These are phyloP conservation scores for Xylaria palmicola DNA, from an alignment of 495 filamentous ascomycete species.

Conservation along the genomic window DNA sequence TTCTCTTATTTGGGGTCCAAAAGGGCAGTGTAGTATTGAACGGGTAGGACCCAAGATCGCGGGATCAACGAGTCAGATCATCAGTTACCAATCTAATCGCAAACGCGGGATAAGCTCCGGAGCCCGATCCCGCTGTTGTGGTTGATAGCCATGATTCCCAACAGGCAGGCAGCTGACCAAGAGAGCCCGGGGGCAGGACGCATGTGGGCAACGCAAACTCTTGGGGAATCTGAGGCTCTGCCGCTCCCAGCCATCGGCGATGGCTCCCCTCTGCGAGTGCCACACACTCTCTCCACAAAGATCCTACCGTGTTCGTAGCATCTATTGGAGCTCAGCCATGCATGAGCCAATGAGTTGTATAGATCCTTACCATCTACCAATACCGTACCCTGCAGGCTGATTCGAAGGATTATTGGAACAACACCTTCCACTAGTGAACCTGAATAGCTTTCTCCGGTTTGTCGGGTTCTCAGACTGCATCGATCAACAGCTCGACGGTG, in stretches of 20 bases:
- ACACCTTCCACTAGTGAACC: constrained; percentile 4
- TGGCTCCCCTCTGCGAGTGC: not conserved
- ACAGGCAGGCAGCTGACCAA: constrained; percentile 1
- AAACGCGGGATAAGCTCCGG: not conserved
- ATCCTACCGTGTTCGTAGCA: not conserved
- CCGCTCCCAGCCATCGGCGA: not conserved
- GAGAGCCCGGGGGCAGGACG: not conserved
- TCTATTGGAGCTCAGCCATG: constrained; percentile 7
- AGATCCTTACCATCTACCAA: constrained; percentile 2
- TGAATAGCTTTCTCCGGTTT: not conserved
- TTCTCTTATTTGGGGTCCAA: constrained; percentile 6
- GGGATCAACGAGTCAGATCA: constrained; percentile 1
- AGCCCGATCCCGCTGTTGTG: not conserved
- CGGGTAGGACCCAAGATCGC: constrained; percentile 12
- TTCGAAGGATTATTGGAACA: constrained; percentile 7
- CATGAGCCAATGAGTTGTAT: constrained; percentile 10
- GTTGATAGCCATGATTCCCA: not conserved
- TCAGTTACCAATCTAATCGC: not conserved
- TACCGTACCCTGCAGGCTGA: constrained; percentile 7
- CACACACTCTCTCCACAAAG: constrained; percentile 11
- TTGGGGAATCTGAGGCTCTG: constrained; percentile 15
- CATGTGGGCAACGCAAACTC: not conserved
- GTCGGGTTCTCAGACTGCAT: not conserved
- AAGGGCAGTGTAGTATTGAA: constrained; percentile 13
- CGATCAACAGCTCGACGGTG: constrained; percentile 1